Evolutionary conservation across 108 stramenopile species (phyloP), one percentile per base, ranked within the genome.

Genomic region (Cyclotella cryptica): DNA sequence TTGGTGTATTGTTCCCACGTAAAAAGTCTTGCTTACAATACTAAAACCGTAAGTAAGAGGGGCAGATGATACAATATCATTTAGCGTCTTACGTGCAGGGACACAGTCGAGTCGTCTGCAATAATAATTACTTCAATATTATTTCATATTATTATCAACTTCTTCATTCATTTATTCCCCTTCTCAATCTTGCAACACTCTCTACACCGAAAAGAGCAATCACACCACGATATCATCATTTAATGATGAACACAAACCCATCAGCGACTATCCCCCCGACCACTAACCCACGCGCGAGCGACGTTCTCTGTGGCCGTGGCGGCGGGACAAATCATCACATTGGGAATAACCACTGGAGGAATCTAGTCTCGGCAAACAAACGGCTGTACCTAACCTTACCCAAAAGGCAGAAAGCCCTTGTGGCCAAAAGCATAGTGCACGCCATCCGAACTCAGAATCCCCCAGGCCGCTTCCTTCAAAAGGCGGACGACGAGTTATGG

Each of bases 301-400:
- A 87, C 59, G 86, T 87, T 18, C 71, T 87, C 5, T 82, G 81
- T 53, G 86, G 86, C 14, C 77, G 86, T 43, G 86, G 84, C 17
- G 80, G 77, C 21, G 52, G 77, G 18, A 83, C 84, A 39, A 85
- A 87, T 51, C 84, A 87, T 27, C 86, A 87, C 68, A 41, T 57
- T 29, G 86, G 86, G 0, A 88, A 88, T 57, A 51, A n/a, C 27
- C 86, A 92, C 77, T 92, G 91, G 91, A 77, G 89, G 28, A 76
- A 77, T 71, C 73, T 92, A 52, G 91, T 92, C 12, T 84, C 85
- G 8, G 78, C 91, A 45, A 92, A 92, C 83, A 92, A 92, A 69
- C 83, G 88, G 39, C 71, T 92, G 18, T 92, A 92, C 62, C 53
- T 92, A 29, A 75, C 85, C 12, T 80, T 92, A 6, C 91, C 91